These are phyloP conservation scores for Candida frijolesensis DNA, from an alignment of 1,139 yeast genomes.

Conservation along the genomic window DNA sequence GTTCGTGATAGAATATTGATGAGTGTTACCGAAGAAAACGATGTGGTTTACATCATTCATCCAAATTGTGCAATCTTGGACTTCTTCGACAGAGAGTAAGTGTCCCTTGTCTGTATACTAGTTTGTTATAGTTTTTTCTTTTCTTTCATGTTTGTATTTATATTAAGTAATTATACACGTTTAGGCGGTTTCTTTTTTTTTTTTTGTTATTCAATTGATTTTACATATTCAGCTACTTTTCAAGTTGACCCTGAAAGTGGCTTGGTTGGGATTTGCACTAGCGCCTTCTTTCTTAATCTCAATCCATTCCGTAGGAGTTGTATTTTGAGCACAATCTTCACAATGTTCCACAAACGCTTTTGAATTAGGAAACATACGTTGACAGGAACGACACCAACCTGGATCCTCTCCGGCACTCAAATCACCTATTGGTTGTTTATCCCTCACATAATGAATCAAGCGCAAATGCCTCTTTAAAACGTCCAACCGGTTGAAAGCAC, in stretches of 20 bases:
- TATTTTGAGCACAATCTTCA: slow-evolving; percentile 55
- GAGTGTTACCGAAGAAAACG: slow-evolving; percentile 69
- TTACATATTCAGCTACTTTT: slow-evolving; percentile 3
- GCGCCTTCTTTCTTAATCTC: slow-evolving; percentile 8
- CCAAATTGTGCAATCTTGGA: slow-evolving; percentile 86
- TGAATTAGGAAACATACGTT: slow-evolving; percentile 56
- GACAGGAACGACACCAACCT: slow-evolving; percentile 70
- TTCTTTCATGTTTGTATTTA: neutral
- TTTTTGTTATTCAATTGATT: neutral
- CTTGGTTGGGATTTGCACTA: slow-evolving; percentile 5
- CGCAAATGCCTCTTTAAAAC: slow-evolving; percentile 70
- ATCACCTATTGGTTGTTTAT: slow-evolving; percentile 29
- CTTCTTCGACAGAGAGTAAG: slow-evolving; percentile 35
- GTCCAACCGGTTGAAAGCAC: slow-evolving; percentile 69
- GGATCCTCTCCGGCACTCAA: slow-evolving; percentile 40
- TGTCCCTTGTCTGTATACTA: neutral
- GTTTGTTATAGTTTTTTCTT: neutral
- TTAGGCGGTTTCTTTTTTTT: neutral
- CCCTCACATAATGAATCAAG: slow-evolving; percentile 65
- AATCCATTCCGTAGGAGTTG: slow-evolving; percentile 32
- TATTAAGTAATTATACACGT: slow-evolving; percentile 1
- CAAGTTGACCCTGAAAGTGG: slow-evolving; percentile 13
- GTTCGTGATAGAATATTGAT: slow-evolving; percentile 85
- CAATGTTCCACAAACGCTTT: slow-evolving; percentile 69
- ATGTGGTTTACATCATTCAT: slow-evolving; percentile 70